Evolutionary conservation across 331 rosid species (phyloP).

Genomic region (Acacia pycnantha): DNA sequence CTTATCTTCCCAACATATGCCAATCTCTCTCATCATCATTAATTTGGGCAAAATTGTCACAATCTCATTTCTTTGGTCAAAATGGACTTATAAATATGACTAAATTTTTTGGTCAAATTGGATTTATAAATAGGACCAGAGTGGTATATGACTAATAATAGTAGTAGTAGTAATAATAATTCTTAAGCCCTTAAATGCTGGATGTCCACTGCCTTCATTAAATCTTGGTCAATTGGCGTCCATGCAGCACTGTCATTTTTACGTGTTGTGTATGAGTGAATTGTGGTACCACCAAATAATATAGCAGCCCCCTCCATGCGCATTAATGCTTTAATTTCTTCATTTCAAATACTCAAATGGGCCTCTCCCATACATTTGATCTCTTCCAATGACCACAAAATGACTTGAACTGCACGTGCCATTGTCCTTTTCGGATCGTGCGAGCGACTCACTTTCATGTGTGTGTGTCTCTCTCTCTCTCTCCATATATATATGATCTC

Average conservation of each 20-base stretch:
- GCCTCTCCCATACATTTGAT: slow-evolving; percentile 3
- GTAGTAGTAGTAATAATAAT: no score
- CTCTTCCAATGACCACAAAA: slow-evolving; percentile 35
- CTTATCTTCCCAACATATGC: no score
- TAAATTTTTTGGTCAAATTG: no score
- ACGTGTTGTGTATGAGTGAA: not conserved
- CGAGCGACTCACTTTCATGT: not conserved
- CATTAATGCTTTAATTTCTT: not conserved
- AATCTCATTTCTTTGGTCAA: no score
- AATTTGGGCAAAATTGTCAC: no score
- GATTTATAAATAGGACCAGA: no score
- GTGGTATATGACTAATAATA: no score
- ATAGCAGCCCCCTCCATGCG: not conserved
- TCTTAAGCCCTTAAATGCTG: not conserved
- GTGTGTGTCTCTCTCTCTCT: not conserved
- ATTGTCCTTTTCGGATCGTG: not conserved
- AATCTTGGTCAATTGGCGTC: not conserved
- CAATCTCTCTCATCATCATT: no score
- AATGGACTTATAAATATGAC: no score
- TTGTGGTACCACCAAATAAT: not conserved
- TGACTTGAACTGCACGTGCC: slow-evolving; percentile 36
- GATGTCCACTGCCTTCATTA: not conserved
- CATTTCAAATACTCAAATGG: not conserved
- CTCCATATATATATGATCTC: not conserved
- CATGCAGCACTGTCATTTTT: not conserved